Evolutionary conservation across 257 asterid genomes (phyloP).

Genomic region (Lithospermum erythrorhizon): DNA sequence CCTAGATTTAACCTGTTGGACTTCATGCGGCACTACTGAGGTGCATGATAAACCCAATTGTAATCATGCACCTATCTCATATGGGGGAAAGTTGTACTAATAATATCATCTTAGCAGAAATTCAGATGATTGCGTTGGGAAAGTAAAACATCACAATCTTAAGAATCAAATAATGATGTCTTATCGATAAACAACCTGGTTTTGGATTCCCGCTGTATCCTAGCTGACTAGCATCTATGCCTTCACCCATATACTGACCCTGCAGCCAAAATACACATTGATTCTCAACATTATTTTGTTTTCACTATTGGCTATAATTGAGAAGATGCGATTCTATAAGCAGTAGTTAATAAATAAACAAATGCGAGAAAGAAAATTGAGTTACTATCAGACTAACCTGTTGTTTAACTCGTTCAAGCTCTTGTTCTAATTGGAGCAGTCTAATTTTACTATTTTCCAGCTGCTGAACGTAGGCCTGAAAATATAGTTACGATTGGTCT

Average conservation of each 20-base stretch:
- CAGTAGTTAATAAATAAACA: neutral
- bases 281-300: slow-evolving; percentile 12
- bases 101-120: no score
- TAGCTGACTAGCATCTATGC: slow-evolving; percentile 50
- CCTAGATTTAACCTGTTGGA: no score
- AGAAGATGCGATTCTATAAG: neutral
- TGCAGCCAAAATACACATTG: slow-evolving; percentile 23
- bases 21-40: no score
- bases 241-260: slow-evolving; percentile 42
- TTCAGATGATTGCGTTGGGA: no score
- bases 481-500: slow-evolving; percentile 6
- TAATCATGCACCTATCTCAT: no score
- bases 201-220: slow-evolving; percentile 44
- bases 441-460: slow-evolving; percentile 64
- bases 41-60: no score
- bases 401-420: slow-evolving; percentile 57
- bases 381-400: slow-evolving; percentile 30
- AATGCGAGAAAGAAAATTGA: slow-evolving; percentile 2
- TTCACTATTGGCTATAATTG: slow-evolving; percentile 2
- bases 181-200: slow-evolving; percentile 40
- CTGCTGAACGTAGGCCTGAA: slow-evolving; percentile 92
- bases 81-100: no score
- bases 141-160: neutral
- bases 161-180: neutral
- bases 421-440: slow-evolving; percentile 83